A percentile compares a stretch with the other conserved stretches of the same genome.
Conservation (phyloP, 352 stramenopile species). For the Pythium rhizo-oryzae region DNA sequence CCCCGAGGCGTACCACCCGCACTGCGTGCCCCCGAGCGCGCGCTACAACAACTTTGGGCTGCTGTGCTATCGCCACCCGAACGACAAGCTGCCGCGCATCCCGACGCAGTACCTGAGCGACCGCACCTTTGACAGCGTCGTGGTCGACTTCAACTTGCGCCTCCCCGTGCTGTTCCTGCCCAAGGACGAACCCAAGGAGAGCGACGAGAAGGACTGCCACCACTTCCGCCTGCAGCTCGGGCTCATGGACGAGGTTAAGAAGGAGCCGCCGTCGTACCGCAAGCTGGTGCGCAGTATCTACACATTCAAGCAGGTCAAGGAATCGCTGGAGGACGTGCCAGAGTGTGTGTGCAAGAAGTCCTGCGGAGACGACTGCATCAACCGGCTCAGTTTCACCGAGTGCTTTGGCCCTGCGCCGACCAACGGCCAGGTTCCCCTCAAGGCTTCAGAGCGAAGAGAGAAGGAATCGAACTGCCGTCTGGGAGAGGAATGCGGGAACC, state of each 20-base stretch:
- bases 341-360: constrained; percentile 75
- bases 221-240: constrained; percentile 77
- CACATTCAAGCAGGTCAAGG: constrained; percentile 83
- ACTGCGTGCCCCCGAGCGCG: constrained; percentile 91
- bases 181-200: constrained; percentile 55
- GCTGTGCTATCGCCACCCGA: constrained; percentile 89
- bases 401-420: constrained; percentile 83
- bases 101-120: constrained; percentile 71
- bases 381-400: constrained; percentile 92
- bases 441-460: constrained; percentile 25
- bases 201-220: constrained; percentile 55
- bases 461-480: constrained; percentile 92
- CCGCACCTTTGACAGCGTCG: constrained; percentile 63
- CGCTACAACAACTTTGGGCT: constrained; percentile 93
- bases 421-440: constrained; percentile 44
- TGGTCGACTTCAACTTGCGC: constrained; percentile 75
- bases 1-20: constrained; percentile 91
- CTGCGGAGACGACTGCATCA: constrained; percentile 95
- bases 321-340: constrained; percentile 75
- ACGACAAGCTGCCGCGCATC: constrained; percentile 78
- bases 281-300: constrained; percentile 83
- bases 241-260: constrained; percentile 75
- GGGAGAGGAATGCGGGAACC: constrained; percentile 92
- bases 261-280: constrained; percentile 75
- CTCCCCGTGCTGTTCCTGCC: constrained; percentile 83